Evolutionary conservation across 2,329 filamentous ascomycete species (phyloP), one percentile per base, ranked within the genome.

Genomic region (Malbranchea zuffiana): DNA sequence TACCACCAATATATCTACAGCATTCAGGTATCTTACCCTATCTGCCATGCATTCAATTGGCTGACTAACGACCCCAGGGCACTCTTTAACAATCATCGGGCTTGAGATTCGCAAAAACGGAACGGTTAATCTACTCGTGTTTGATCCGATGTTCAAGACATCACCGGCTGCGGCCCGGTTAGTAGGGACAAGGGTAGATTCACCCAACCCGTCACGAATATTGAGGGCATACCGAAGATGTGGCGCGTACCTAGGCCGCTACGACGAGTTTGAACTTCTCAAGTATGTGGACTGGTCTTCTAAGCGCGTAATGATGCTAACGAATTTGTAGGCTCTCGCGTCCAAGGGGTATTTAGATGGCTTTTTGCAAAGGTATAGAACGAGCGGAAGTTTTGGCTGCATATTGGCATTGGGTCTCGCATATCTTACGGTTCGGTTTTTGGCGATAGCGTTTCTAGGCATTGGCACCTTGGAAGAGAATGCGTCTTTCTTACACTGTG

Each of bases 1-100:
- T 88, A 5, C 78, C 88, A 25, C 87, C 90, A 0, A 78, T 96
- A 26, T 96, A 95, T 59, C 77, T 94, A 44, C 88, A 96, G 54
- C 83, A 90, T 49, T 75, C 77, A 45, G 80, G 78, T 76, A 62
- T 12, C 2, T 13, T 2, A 12, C 6, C 35, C 16, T 23, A 10
- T 31, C 20, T 16, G 15, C 8, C 4, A 25, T 16, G n/a, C n/a
- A 12, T 24, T 29, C 23, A 5, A 13, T 25, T 5, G 8, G 15
- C 18, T 5, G n/a, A n/a, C n/a, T n/a, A n/a, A n/a, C n/a, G n/a
- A n/a, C n/a, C n/a, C 12, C 17, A 71, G 84, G 86, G 2, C 88
- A 96, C 56, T 95, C 87, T 1, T 69, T 94, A 65, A 93, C 85
- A 1, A 85, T 96, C 35, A 68, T 96, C 37, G 88, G 88, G 0